Percentiles rank a stretch among this genome's conserved stretches.
These are phyloP conservation scores for Nannochloropsis granulata DNA, from an alignment of 108 stramenopile genomes.

Conservation along the genomic window DNA sequence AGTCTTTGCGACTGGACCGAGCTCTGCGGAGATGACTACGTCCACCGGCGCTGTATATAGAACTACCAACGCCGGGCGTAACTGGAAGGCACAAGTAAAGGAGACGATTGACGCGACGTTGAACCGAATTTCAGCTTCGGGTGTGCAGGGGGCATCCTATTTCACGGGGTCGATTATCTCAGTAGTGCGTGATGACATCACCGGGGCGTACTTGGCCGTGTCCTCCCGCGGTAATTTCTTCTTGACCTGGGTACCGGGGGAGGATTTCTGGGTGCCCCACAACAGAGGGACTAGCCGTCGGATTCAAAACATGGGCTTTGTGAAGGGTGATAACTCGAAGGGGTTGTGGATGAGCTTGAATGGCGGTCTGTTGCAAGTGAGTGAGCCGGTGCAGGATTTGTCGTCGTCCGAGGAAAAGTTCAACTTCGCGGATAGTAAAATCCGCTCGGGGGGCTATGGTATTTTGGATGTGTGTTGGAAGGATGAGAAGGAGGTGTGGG, in stretches of 20 bases:
- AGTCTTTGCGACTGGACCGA: conserved; percentile 64
- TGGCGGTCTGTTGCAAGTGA: conserved; percentile 56
- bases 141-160: conserved; percentile 81
- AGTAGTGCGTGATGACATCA: conserved; percentile 35
- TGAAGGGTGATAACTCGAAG: conserved; percentile 66
- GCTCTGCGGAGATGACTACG: conserved; percentile 89
- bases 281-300: conserved; percentile 82
- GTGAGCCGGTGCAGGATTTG: conserved; percentile 8
- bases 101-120: conserved; percentile 94
- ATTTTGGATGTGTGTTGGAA: conserved; percentile 90
- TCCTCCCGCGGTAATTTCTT: conserved; percentile 89
- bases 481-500: conserved; percentile 76
- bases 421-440: conserved; percentile 64
- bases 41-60: conserved; percentile 72
- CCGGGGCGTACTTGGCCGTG: conserved; percentile 74
- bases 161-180: conserved; percentile 71
- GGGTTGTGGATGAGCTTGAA: conserved; percentile 95
- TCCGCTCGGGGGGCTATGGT: conserved; percentile 93
- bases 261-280: conserved; percentile 97
- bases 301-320: conserved; percentile 95
- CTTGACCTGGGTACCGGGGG: conserved; percentile 88
- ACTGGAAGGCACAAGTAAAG: conserved; percentile 91
- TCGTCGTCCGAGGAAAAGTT: conserved; percentile 40
- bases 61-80: conserved; percentile 82
- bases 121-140: conserved; percentile 69